phyloP scores from a whole-genome alignment of 352 stramenopile genomes.

The Globisporangium mamillatum region DNA sequence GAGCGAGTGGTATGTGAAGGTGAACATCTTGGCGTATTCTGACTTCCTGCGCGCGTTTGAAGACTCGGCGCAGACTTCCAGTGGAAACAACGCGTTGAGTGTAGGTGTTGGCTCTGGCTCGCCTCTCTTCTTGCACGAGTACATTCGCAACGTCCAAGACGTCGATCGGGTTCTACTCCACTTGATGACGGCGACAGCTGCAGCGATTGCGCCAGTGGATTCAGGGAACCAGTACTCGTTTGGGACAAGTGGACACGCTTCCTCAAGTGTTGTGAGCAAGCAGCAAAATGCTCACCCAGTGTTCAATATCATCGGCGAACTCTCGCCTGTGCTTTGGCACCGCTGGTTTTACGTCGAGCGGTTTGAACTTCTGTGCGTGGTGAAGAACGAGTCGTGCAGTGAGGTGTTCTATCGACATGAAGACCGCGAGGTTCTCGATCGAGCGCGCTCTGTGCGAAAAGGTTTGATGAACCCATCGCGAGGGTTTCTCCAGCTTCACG shows the following conservation, averaged over 20 bases:
- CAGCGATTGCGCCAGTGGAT: constrained; percentile 37
- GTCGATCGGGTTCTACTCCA: constrained; percentile 83
- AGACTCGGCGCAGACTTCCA: constrained; percentile 41
- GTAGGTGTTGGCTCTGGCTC: constrained; percentile 20
- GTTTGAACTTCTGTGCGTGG: constrained; percentile 78
- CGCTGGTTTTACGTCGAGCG: constrained; percentile 88
- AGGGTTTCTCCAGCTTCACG: constrained; percentile 33
- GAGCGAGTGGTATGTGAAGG: constrained; percentile 85
- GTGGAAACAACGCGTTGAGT: constrained; percentile 3
- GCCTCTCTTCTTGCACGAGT: constrained; percentile 66
- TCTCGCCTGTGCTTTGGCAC: constrained; percentile 86
- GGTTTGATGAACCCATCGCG: constrained; percentile 22
- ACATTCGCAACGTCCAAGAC: constrained; percentile 84
- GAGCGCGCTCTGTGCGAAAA: constrained; percentile 27
- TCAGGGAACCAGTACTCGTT: constrained; percentile 69
- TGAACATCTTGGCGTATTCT: constrained; percentile 78
- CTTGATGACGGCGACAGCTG: constrained; percentile 73
- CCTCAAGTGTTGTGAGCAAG: constrained; percentile 27
- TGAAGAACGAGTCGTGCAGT: constrained; percentile 59
- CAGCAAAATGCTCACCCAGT: constrained; percentile 68
- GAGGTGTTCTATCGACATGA: constrained; percentile 68
- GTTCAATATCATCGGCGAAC: constrained; percentile 88
- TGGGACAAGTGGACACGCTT: constrained; percentile 38
- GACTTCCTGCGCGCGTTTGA: constrained; percentile 85
- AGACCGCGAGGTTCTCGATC: constrained; percentile 30